Base-by-base conservation (phyloP, 768 basidiomycete species). In the Tulasnella sp. region DNA sequence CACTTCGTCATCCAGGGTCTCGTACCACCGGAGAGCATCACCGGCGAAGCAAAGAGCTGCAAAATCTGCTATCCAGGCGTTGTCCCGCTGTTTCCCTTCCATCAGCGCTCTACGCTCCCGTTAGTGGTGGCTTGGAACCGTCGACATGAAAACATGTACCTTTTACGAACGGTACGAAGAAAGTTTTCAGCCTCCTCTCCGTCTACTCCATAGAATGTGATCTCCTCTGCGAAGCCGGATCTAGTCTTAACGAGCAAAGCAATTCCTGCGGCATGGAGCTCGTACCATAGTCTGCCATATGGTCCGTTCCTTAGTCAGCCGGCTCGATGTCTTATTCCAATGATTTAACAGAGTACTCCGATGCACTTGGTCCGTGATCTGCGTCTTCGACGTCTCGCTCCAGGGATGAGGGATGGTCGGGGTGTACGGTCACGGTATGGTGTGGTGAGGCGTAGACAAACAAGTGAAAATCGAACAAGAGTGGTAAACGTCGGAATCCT, bases 401-500 rank as follows among this genome's bases (percentile, higher is more conserved):
- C 20, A 7, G 50, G 50, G 1, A 2, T 18, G 50, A 37, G 37
- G 37, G 37, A 20, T 18, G 50, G 2, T 50, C 20, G 16, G 22
- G 16, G 50, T 50, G 50, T 44, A 44, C 44, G 48, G 12, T 9
- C 3, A 22, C 50, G 24, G 2, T 54, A 11, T 0, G 31, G 24
- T 16, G 64, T 69, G 64, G 64, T 69, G 28, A 24, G 54, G 54
- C 54, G 64, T 69, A 34, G 64, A 69, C 64, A 69, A 69, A 69
- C 31, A 69, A 69, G 12, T 0, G 28, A 18, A 69, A 69, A 69
- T 69, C 64, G 64, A 69, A 69, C 64, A 37, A 69, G 64, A 69
- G 64, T 69, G 64, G 64, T 69, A 69, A 69, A 69, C 64, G 64
- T 69, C 64, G n/a, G 64, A 69, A 31, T 69, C 64, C 64, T 69